Evolutionary conservation across 2,329 filamentous ascomycete species (phyloP).

Genomic region (Ophiocordyceps australis): DNA sequence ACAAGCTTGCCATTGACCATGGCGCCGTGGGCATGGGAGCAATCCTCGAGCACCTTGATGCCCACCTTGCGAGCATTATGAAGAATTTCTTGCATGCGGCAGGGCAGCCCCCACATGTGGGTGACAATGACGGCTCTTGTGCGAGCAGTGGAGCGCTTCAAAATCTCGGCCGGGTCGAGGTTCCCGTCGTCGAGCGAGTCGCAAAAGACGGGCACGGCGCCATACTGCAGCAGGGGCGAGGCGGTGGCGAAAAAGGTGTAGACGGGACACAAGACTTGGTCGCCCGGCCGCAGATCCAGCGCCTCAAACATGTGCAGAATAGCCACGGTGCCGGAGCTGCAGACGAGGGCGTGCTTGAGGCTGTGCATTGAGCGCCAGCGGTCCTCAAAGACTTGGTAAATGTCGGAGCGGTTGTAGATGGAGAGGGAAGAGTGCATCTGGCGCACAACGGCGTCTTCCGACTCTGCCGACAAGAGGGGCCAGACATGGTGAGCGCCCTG

Average conservation of each 20-base stretch:
- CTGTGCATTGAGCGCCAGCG: not conserved
- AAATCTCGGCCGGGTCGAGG: constrained; percentile 1
- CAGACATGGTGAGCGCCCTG: not conserved
- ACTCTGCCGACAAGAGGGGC: not conserved
- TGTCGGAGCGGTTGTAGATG: constrained; percentile 1
- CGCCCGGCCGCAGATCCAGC: not conserved
- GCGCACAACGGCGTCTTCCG: not conserved
- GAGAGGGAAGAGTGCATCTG: not conserved
- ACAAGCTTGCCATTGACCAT: constrained; percentile 1
- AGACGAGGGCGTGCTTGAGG: constrained; percentile 1
- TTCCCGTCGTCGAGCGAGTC: constrained; percentile 1
- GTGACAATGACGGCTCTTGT: constrained; percentile 3
- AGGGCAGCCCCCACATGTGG: constrained; percentile 3
- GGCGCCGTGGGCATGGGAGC: constrained; percentile 2
- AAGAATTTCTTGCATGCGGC: constrained; percentile 1
- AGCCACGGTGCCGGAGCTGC: constrained; percentile 1
- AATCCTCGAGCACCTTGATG: constrained; percentile 2
- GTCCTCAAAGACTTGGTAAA: constrained; percentile 1
- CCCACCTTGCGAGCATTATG: not conserved
- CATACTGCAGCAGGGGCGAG: constrained; percentile 1
- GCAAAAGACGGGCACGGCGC: constrained; percentile 1
- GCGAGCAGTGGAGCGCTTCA: not conserved
- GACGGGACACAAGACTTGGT: constrained; percentile 3
- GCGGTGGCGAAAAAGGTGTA: constrained; percentile 2
- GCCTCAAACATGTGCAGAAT: constrained; percentile 1